Percentiles rank a stretch among this genome's conserved stretches.
Evolutionary conservation across 305 asterid species (phyloP).

Genomic region (Rubia occidens): DNA sequence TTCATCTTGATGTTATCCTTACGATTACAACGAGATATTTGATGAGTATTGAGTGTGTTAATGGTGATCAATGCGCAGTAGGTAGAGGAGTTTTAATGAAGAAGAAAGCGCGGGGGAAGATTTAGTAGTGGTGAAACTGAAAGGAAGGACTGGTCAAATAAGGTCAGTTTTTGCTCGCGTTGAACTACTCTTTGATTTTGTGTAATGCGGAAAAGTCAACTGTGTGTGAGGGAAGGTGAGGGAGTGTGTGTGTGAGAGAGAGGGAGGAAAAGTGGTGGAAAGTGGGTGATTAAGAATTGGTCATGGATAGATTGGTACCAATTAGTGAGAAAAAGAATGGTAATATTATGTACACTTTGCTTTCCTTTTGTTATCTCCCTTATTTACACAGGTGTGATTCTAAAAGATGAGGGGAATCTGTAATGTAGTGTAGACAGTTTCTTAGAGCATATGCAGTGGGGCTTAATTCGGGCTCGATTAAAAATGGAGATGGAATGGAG

Average conservation of each 20-base stretch:
- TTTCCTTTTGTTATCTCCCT: no score
- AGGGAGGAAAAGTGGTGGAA: constrained; percentile 3
- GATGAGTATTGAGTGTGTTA: not conserved
- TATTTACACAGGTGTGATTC: not conserved
- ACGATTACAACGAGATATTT: not conserved
- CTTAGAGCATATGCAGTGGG: no score
- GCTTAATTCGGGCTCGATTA: no score
- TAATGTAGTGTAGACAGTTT: no score
- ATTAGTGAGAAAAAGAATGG: not conserved
- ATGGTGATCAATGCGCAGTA: constrained; percentile 5
- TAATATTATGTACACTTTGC: not conserved
- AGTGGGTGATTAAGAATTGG: not conserved
- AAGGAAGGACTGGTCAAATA: constrained; percentile 17
- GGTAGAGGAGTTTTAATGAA: constrained; percentile 1
- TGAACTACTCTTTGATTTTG: constrained; percentile 13
- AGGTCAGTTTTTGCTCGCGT: constrained; percentile 6
- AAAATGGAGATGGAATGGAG: no score
- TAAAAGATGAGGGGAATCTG: no score
- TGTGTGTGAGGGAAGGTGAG: not conserved
- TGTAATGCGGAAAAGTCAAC: constrained; percentile 15
- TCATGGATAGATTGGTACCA: not conserved
- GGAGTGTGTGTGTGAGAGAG: not conserved
- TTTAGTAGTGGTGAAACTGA: not conserved
- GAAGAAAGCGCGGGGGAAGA: constrained; percentile 14
- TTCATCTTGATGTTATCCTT: constrained; percentile 20